phyloP scores from a whole-genome alignment of 805 yeast genomes.

The Debaryomyces tyrocola region DNA sequence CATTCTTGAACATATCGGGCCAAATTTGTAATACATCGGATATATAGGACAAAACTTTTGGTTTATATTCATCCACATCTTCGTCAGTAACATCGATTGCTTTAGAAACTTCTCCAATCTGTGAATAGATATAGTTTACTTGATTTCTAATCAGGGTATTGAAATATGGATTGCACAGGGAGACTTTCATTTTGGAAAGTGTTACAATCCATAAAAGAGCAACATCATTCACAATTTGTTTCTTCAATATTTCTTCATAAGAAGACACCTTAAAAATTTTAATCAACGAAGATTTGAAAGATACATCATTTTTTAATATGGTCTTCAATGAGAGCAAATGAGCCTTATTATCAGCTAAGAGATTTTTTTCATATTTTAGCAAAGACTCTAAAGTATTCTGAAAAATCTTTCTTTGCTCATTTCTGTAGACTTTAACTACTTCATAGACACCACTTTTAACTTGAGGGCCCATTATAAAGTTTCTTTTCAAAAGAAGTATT shows the following conservation, averaged over 20 bases:
- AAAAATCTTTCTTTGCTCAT: conserved; percentile 5
- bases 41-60: background rate
- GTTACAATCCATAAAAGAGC: conserved; percentile 5
- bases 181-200: background rate
- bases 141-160: background rate
- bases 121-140: background rate
- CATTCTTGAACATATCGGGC: conserved; percentile 1
- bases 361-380: conserved; percentile 5
- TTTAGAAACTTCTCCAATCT: background rate
- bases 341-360: conserved; percentile 1
- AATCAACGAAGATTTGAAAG: background rate
- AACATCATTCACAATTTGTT: conserved; percentile 1
- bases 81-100: conserved; percentile 4
- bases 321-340: conserved; percentile 5
- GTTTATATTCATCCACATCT: conserved; percentile 1
- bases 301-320: conserved; percentile 4
- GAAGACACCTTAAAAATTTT: background rate
- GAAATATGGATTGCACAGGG: background rate
- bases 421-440: conserved; percentile 1
- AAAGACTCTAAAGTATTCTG: conserved; percentile 5
- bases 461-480: background rate
- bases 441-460: background rate
- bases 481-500: background rate
- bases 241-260: conserved; percentile 2
- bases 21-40: background rate